Evolutionary conservation across 257 asterid genomes (phyloP), one percentile per base, ranked within the genome.

Genomic region (Verbena officinalis): DNA sequence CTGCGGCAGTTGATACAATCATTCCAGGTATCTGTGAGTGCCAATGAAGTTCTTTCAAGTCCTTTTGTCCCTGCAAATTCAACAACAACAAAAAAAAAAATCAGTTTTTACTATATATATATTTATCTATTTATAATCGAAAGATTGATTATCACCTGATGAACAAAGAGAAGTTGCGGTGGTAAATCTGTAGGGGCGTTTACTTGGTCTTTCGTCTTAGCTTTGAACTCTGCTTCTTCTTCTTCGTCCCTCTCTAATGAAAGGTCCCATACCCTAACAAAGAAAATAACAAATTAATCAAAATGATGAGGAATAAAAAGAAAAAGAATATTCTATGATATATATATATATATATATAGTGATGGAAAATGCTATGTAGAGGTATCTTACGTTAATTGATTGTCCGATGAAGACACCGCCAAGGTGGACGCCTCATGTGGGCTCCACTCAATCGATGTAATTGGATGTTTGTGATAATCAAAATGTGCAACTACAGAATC

Each of bases 391-490:
- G 96, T 88, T 17, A 94, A 79, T 75, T 88, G 97, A 78, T 90
- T 79, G 77, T 94, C 95, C 2, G 96, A 69, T 65, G 99, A 88
- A 55, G 97, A 75, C 50, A 84, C 95, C 4, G 99, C 95, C 85
- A 94, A 73, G 38, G 95, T 86, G 51, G 97, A 94, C 34, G 91
- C 85, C 84, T 94, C 99, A 24, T 90, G 95, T 0, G 97, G 96
- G 64, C 96, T 88, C 99, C 99, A 90, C 81, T 94, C 97, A 10
- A 90, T 84, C 53, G 99, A 94, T 77, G 99, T 90, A 62, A 93
- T 90, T 48, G 99, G 96, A 70, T 88, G 96, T 70, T 86, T 94
- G 73, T 88, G 99, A 72, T 90, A 88, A 8, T 85, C 89, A 23
- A 86, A 90, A 77, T 81, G 94, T 11, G 92, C 96, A 64, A 88